A percentile compares a stretch with the other conserved stretches of the same genome.
Conservation (phyloP, 1,284 basidiomycete species). For the Omphalotus olearius region DNA sequence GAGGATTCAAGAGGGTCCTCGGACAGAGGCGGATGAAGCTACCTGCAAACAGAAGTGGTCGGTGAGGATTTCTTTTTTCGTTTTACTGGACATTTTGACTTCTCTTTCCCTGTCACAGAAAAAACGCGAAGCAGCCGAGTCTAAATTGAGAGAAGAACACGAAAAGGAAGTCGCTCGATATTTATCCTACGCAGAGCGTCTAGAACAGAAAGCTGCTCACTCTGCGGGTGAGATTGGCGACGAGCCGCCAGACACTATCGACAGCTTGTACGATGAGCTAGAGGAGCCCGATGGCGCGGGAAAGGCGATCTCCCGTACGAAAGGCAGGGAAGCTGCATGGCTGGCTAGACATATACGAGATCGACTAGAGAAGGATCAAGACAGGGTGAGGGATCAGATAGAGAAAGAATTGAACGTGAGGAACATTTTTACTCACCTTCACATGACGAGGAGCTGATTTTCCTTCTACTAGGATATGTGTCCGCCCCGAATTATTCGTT, state of each 20-base stretch:
- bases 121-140: slow-evolving; percentile 49
- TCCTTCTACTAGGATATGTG: slow-evolving; percentile 48
- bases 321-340: slow-evolving; percentile 53
- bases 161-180: slow-evolving; percentile 47
- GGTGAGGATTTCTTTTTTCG: slow-evolving; percentile 37
- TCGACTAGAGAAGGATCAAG: slow-evolving; percentile 46
- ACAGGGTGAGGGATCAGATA: slow-evolving; percentile 53
- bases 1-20: slow-evolving; percentile 51
- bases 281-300: slow-evolving; percentile 48
- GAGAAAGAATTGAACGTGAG: slow-evolving; percentile 68
- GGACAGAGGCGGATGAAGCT: slow-evolving; percentile 69
- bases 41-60: slow-evolving; percentile 62
- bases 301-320: slow-evolving; percentile 37
- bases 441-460: slow-evolving; percentile 4
- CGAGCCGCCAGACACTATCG: slow-evolving; percentile 56
- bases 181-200: slow-evolving; percentile 50
- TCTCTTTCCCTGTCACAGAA: slow-evolving; percentile 31
- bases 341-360: slow-evolving; percentile 55
- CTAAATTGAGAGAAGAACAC: slow-evolving; percentile 48
- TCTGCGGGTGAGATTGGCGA: slow-evolving; percentile 37
- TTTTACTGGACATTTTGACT: background rate
- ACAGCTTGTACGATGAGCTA: slow-evolving; percentile 62
- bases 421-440: slow-evolving; percentile 2
- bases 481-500: slow-evolving; percentile 76
- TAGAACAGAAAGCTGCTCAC: slow-evolving; percentile 45